These are phyloP conservation scores for Nothophaeocryptopus gaeumannii DNA, from an alignment of 2,329 filamentous ascomycete genomes.

Conservation along the genomic window DNA sequence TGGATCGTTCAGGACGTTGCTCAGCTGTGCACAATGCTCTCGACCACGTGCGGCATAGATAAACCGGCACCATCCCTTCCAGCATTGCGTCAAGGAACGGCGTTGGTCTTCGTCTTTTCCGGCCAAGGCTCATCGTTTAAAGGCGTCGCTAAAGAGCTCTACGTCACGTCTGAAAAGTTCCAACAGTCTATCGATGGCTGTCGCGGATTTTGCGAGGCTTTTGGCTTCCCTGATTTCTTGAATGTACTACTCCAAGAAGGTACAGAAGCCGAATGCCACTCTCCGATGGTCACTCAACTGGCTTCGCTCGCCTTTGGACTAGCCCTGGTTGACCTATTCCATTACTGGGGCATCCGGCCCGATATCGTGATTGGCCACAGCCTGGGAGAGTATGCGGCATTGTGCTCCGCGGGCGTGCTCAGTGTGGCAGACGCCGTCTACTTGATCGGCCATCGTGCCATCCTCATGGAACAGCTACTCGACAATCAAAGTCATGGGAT, in stretches of 20 bases:
- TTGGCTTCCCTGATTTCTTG: background rate
- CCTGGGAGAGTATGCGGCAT: conserved; percentile 5
- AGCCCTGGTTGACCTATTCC: background rate
- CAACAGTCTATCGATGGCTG: background rate
- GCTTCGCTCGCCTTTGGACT: background rate
- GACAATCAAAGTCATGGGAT: no score
- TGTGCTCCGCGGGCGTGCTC: conserved; percentile 1
- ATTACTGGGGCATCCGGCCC: background rate
- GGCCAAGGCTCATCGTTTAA: background rate
- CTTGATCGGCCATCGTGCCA: conserved; percentile 36
- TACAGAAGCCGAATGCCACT: background rate
- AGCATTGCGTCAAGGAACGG: no score
- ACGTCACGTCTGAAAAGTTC: background rate
- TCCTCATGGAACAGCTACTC: conserved; percentile 24
- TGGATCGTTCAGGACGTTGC: background rate
- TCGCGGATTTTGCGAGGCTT: background rate
- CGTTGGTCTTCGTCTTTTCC: background rate
- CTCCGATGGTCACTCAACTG: background rate
- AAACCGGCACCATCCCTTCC: background rate
- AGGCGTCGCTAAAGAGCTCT: background rate
- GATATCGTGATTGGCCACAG: conserved; percentile 22
- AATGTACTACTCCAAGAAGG: background rate
- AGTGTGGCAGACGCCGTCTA: conserved; percentile 25
- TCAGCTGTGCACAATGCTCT: conserved; percentile 22
- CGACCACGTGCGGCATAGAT: no score